These are phyloP conservation scores for Fusarium newnesense DNA, from an alignment of 2,329 filamentous ascomycete species.

Conservation along the genomic window DNA sequence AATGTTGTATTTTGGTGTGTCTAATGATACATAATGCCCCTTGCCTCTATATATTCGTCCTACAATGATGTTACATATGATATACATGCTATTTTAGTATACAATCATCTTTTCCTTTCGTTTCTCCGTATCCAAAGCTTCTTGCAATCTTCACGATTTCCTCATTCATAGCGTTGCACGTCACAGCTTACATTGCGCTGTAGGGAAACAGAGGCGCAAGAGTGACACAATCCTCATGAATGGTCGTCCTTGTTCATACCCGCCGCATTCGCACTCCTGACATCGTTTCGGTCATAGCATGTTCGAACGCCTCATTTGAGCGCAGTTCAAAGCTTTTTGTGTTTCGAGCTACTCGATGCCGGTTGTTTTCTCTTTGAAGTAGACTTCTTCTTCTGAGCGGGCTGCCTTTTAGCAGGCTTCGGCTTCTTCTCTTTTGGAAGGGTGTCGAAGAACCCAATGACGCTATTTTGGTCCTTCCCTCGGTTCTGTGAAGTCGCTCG, in stretches of 20 bases:
- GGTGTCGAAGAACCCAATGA: constrained; percentile 7
- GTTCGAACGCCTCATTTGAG: background rate
- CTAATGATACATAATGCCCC: background rate
- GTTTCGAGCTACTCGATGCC: background rate
- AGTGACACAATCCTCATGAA: background rate
- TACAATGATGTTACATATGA: constrained; percentile 25
- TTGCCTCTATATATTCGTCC: background rate
- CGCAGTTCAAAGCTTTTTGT: background rate
- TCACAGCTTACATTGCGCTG: background rate
- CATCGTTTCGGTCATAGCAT: background rate
- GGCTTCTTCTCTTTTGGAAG: background rate
- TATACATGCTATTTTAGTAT: constrained; percentile 16
- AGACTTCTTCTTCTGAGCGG: background rate
- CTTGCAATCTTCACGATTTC: background rate
- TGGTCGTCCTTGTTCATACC: background rate
- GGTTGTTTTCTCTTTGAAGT: background rate
- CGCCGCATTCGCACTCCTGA: background rate
- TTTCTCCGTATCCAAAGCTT: background rate
- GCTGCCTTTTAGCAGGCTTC: background rate
- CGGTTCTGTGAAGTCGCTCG: constrained; percentile 5
- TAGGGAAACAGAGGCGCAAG: background rate
- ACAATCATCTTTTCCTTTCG: constrained; percentile 5
- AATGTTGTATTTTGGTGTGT: background rate
- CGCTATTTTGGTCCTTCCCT: background rate
- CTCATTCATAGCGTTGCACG: background rate